Evolutionary conservation across 1,284 basidiomycete species (phyloP).

Genomic region (Naganishia cerealis): DNA sequence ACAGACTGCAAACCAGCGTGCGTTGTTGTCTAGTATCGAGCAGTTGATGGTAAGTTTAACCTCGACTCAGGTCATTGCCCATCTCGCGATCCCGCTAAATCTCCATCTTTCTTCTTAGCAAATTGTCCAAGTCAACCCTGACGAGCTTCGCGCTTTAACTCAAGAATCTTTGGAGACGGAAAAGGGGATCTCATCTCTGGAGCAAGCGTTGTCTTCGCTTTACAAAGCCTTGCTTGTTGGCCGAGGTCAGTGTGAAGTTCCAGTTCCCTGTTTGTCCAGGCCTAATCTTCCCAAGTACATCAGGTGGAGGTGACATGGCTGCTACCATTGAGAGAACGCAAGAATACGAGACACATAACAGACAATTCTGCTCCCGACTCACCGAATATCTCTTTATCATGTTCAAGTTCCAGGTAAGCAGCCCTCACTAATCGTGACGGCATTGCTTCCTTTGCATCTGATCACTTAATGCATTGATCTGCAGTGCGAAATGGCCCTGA

Average conservation of each 20-base stretch:
- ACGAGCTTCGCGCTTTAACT: constrained; percentile 71
- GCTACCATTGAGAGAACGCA: constrained; percentile 87
- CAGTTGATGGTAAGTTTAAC: constrained; percentile 69
- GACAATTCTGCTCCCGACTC: constrained; percentile 86
- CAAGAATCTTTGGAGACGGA: constrained; percentile 81
- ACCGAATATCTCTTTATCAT: constrained; percentile 85
- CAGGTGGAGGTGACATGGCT: constrained; percentile 72
- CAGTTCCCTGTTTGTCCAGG: background rate
- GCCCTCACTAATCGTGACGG: background rate
- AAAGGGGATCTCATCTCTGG: constrained; percentile 72
- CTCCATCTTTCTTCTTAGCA: constrained; percentile 58
- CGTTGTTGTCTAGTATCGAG: constrained; percentile 75
- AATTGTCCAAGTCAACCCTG: constrained; percentile 86
- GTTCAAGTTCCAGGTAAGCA: constrained; percentile 75
- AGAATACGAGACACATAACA: constrained; percentile 82
- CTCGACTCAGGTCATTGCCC: background rate
- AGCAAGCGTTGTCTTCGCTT: constrained; percentile 79
- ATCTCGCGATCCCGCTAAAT: constrained; percentile 11
- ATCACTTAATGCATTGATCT: constrained; percentile 8
- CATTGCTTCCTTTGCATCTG: background rate
- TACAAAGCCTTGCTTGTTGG: constrained; percentile 94
- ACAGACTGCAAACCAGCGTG: constrained; percentile 91
- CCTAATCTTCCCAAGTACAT: background rate
- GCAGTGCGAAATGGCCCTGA: constrained; percentile 53
- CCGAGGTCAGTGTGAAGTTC: constrained; percentile 60